Evolutionary conservation across 371 early-diverging fungal species (phyloP).

Genomic region (Actinomucor elegans): DNA sequence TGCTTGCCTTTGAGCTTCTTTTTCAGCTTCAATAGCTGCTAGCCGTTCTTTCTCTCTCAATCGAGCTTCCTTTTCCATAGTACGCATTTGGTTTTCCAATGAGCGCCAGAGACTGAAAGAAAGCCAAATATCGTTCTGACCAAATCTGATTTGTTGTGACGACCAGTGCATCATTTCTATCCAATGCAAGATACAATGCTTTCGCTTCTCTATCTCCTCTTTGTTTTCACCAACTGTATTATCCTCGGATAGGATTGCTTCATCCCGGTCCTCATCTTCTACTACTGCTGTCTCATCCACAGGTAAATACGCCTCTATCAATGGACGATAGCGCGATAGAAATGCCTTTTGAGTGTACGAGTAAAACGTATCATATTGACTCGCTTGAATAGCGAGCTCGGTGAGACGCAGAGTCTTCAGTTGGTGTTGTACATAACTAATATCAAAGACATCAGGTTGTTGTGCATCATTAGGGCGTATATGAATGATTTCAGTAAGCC

Average conservation of each 20-base stretch:
- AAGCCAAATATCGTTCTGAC: conserved; percentile 57
- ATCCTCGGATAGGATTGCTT: neutral
- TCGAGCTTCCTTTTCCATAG: conserved; percentile 67
- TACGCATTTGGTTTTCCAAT: conserved; percentile 73
- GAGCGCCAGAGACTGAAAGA: conserved; percentile 71
- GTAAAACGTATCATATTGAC: conserved; percentile 28
- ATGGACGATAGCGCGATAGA: conserved; percentile 47
- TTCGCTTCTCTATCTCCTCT: neutral
- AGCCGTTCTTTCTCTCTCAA: conserved; percentile 37
- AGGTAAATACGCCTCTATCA: conserved; percentile 13
- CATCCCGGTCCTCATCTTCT: neutral
- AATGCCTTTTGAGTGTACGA: conserved; percentile 56
- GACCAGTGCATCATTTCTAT: conserved; percentile 41
- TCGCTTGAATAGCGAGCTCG: conserved; percentile 30
- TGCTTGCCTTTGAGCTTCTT: conserved; percentile 32
- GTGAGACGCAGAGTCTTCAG: conserved; percentile 36
- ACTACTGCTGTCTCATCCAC: neutral
- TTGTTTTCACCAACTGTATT: neutral
- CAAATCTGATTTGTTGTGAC: conserved; percentile 35
- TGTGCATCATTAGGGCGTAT: conserved; percentile 41
- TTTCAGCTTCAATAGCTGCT: conserved; percentile 27
- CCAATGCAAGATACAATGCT: conserved; percentile 5
- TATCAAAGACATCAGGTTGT: conserved; percentile 29
- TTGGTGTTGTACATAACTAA: conserved; percentile 43
- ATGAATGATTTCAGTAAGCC: conserved; percentile 69